These are phyloP conservation scores for Selenicereus undatus DNA, from an alignment of 148 eudicot genomes.

Conservation along the genomic window DNA sequence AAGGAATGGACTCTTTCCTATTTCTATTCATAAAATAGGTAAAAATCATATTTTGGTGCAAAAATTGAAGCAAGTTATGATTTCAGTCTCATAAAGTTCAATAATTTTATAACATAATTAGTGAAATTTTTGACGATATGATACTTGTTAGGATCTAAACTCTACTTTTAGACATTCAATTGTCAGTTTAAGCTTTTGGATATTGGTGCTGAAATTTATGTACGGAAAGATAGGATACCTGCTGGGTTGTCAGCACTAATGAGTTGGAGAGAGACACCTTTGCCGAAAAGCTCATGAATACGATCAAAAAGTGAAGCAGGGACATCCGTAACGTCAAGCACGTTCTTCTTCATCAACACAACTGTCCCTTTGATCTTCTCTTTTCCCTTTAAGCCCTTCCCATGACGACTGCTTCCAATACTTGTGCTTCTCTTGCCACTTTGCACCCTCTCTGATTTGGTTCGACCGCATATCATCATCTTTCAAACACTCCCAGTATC, in stretches of 20 bases:
- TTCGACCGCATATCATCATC: background rate
- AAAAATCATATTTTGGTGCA: too few species aligned
- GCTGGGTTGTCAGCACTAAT: constrained; percentile 41
- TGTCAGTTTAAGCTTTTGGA: too few species aligned
- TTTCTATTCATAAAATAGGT: too few species aligned
- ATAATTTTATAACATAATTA: too few species aligned
- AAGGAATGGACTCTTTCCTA: too few species aligned
- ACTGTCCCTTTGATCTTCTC: constrained; percentile 51
- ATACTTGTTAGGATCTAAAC: too few species aligned
- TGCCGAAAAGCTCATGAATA: constrained; percentile 52
- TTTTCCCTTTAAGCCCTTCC: background rate
- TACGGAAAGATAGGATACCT: constrained; percentile 21
- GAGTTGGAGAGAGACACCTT: constrained; percentile 70
- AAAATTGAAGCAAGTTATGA: too few species aligned
- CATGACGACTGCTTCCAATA: background rate
- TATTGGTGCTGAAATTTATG: too few species aligned
- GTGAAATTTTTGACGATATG: too few species aligned
- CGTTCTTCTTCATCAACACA: constrained; percentile 58
- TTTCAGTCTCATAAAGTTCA: too few species aligned
- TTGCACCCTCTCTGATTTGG: background rate
- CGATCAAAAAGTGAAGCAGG: constrained; percentile 58
- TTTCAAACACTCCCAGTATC: too few species aligned
- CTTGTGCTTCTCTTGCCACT: background rate
- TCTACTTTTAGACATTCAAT: too few species aligned
- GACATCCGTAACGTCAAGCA: constrained; percentile 49